Conservation (phyloP, 106 monocot genomes). For the Gastrodia elata region DNA sequence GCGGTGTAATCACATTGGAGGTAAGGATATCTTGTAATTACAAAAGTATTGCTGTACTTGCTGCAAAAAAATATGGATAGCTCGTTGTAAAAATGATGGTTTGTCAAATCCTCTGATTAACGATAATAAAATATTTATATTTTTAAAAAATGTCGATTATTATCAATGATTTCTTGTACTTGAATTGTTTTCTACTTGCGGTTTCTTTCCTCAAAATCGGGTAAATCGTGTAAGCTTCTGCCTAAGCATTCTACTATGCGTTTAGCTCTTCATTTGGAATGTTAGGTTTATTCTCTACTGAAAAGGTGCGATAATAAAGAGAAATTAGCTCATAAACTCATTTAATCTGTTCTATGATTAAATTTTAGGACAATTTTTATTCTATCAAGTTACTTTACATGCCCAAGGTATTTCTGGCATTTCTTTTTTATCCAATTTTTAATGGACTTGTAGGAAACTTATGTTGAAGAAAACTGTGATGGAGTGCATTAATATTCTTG, state of each 20-base stretch:
- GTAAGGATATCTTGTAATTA: slow-evolving; percentile 15
- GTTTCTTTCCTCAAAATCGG: not conserved
- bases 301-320: not conserved
- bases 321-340: not conserved
- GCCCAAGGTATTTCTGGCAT: not conserved
- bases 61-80: not conserved
- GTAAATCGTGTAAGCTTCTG: slow-evolving; percentile 1
- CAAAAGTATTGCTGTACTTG: not conserved
- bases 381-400: not conserved
- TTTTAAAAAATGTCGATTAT: not conserved
- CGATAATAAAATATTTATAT: not conserved
- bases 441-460: not conserved
- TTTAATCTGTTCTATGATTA: not conserved
- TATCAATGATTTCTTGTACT: not conserved
- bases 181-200: not conserved
- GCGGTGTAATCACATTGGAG: slow-evolving; percentile 88
- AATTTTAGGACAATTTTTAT: not conserved
- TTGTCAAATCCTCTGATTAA: not conserved
- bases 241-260: not conserved
- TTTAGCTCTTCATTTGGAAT: not conserved
- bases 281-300: not conserved
- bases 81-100: not conserved
- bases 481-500: not conserved
- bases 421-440: not conserved
- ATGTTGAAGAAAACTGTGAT: not conserved